Percentiles rank a stretch among this genome's conserved stretches.
phyloP scores from a whole-genome alignment of 1,284 basidiomycete genomes.

The Malassezia obtusa region DNA sequence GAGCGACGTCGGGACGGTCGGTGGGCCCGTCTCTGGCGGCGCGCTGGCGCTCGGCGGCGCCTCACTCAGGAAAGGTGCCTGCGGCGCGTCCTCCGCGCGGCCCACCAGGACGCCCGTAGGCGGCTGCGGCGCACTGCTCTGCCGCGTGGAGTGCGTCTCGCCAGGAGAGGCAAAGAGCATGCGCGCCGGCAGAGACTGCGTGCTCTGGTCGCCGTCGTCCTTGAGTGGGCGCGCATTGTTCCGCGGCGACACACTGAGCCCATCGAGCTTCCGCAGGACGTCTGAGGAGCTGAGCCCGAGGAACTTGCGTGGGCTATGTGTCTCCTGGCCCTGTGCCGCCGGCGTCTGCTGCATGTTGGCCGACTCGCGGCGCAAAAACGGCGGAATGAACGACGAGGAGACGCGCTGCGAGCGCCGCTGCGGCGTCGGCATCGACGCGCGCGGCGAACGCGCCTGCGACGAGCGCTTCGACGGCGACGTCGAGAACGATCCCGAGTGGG shows the following conservation, averaged over 20 bases:
- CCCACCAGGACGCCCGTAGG: no score
- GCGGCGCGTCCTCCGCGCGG: no score
- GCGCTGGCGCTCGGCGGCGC: no score
- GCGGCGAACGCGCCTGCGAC: not conserved
- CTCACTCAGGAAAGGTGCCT: no score
- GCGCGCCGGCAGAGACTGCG: slow-evolving; percentile 2
- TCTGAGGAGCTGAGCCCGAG: slow-evolving; percentile 67
- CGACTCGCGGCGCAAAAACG: slow-evolving; percentile 27
- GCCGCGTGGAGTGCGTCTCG: not conserved
- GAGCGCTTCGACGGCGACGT: not conserved
- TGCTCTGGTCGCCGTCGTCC: not conserved
- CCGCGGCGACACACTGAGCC: slow-evolving; percentile 51
- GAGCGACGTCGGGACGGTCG: no score
- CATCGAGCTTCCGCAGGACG: slow-evolving; percentile 84
- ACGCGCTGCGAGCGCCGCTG: slow-evolving; percentile 24
- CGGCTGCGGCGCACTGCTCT: not conserved
- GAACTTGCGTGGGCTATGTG: slow-evolving; percentile 24
- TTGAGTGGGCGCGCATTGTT: not conserved
- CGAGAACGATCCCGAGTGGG: not conserved
- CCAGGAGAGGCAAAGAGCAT: not conserved
- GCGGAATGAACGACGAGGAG: slow-evolving; percentile 51
- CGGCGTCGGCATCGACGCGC: not conserved
- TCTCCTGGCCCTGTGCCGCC: slow-evolving; percentile 24
- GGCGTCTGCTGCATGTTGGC: not conserved
- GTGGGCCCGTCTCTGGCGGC: no score